These are phyloP conservation scores for Casuarina equisetifolia DNA, from an alignment of 306 rosid genomes.

Conservation along the genomic window DNA sequence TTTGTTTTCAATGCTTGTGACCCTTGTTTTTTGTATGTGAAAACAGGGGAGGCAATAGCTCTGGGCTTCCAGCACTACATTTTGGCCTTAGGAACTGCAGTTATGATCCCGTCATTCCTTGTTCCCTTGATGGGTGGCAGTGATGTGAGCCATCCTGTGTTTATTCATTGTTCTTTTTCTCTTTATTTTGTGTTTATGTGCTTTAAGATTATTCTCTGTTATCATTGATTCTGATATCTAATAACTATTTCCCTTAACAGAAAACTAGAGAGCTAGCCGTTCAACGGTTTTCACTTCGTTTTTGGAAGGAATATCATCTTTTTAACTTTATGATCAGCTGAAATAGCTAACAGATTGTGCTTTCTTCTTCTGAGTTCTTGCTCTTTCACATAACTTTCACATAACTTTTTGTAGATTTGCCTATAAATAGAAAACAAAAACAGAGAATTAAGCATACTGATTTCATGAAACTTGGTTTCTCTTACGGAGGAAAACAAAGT, in stretches of 20 bases:
- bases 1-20: slow-evolving; percentile 2
- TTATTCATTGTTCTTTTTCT: background rate
- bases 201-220: slow-evolving; percentile 1
- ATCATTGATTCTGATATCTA: slow-evolving; percentile 13
- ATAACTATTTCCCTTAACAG: background rate
- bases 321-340: slow-evolving; percentile 10
- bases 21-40: slow-evolving; percentile 27
- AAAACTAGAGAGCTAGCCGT: background rate
- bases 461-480: no score
- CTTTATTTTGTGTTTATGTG: background rate
- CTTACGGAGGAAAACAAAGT: no score
- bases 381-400: slow-evolving; percentile 22
- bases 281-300: background rate
- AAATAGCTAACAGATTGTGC: slow-evolving; percentile 2
- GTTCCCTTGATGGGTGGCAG: slow-evolving; percentile 96
- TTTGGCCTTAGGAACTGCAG: slow-evolving; percentile 96
- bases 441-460: no score
- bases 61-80: slow-evolving; percentile 97
- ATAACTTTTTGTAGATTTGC: slow-evolving; percentile 1
- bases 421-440: no score
- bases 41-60: slow-evolving; percentile 84
- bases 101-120: slow-evolving; percentile 96
- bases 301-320: background rate
- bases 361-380: background rate
- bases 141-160: slow-evolving; percentile 60